Conservation (phyloP, 306 rosid species). For the Citrullus colocynthis region DNA sequence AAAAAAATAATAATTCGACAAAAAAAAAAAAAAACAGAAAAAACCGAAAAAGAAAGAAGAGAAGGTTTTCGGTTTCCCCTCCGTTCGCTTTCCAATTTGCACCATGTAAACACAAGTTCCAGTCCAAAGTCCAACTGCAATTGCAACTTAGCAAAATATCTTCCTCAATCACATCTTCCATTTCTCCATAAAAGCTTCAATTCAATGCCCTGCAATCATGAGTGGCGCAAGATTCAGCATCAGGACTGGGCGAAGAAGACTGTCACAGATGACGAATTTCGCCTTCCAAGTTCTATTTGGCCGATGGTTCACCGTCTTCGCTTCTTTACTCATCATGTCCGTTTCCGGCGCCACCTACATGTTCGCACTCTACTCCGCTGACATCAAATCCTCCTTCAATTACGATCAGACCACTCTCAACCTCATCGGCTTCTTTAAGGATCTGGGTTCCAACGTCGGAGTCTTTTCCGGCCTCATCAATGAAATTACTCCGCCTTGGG, state of each 20-base stretch:
- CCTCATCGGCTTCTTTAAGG: conserved; percentile 8
- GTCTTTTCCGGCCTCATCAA: conserved; percentile 20
- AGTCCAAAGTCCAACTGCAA: not conserved
- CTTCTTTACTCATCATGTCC: not conserved
- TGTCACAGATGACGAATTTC: not conserved
- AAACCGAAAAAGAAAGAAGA: too few species aligned
- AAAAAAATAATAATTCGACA: too few species aligned
- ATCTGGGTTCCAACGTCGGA: conserved; percentile 4
- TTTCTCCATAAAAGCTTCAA: not conserved
- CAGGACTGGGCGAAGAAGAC: not conserved
- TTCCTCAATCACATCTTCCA: not conserved
- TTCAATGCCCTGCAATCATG: not conserved
- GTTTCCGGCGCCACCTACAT: not conserved
- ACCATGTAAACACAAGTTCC: not conserved
- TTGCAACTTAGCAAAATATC: not conserved
- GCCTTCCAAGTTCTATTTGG: not conserved
- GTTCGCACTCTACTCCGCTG: conserved; percentile 12
- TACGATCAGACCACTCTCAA: conserved; percentile 6
- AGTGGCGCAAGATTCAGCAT: not conserved
- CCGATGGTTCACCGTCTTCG: conserved; percentile 7
- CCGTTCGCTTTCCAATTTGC: not conserved
- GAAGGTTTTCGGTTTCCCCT: not conserved
- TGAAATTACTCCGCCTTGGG: conserved; percentile 30
- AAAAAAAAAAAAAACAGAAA: too few species aligned
- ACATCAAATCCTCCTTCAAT: not conserved